Evolutionary conservation across 2,329 filamentous ascomycete genomes (phyloP).

Genomic region (Penicillium sumatraense): DNA sequence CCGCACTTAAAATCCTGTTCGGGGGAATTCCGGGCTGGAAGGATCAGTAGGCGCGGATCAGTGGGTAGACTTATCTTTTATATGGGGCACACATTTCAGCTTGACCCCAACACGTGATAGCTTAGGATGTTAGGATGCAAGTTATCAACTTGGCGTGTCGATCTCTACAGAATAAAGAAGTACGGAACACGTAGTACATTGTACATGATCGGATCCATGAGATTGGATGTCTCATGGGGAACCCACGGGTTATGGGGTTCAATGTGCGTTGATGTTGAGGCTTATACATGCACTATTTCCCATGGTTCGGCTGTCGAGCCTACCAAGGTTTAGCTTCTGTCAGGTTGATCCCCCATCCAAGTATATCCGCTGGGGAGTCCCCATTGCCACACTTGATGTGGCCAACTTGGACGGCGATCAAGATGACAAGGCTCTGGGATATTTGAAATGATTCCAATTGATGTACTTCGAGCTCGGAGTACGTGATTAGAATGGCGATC

Average conservation of each 20-base stretch:
- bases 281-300: neutral
- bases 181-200: neutral
- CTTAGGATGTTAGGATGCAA: neutral
- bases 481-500: neutral
- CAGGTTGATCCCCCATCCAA: too few species aligned
- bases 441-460: too few species aligned
- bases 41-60: slow-evolving; percentile 3
- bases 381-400: too few species aligned
- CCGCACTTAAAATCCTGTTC: neutral
- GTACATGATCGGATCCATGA: too few species aligned
- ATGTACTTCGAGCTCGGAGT: neutral
- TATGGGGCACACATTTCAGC: neutral
- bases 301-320: neutral
- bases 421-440: too few species aligned
- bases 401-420: too few species aligned
- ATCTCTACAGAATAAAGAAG: neutral
- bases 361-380: too few species aligned
- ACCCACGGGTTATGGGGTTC: too few species aligned
- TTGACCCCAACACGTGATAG: neutral
- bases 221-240: too few species aligned
- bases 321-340: neutral
- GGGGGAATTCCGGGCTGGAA: neutral
- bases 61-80: neutral
- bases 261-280: too few species aligned
- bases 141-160: neutral